Base-by-base conservation (phyloP, 768 basidiomycete species). In the Sarcodon aspratus region DNA sequence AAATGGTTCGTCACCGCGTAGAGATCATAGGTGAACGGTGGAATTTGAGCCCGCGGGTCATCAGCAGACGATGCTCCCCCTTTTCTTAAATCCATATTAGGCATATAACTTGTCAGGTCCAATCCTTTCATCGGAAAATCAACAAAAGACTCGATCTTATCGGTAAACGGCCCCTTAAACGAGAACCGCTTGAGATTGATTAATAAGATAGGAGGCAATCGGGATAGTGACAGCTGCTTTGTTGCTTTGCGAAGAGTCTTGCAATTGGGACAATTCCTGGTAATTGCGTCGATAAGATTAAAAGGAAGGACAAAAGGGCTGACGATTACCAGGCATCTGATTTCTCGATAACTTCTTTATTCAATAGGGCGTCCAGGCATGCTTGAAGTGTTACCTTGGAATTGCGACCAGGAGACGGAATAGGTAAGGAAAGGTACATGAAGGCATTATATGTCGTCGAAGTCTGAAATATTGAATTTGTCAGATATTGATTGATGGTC, bases 381-480 rank as follows among this genome's bases (percentile, higher is more conserved):
- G 80, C 76, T 50, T 83, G 74, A 40, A 99, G 69, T 1, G 82
- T 73, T 21, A 89, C 79, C 56, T 77, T 82, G 18, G 63, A 62
- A 4, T 74, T 69, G 18, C 72, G 71, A 49, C 75, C 75, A 27
- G 72, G 69, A 15, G 76, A 68, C 1, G 94, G 93, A 45, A 99
- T 82, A 1, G 95, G 94, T 44, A 99, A 62, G 46, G 91, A 85
- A 47, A 99, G 74, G 53, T 93, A 94, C 72, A 96, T 98, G 66
- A 98, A 98, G 7, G 87, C 76, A 61, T 97, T 96, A 58, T 94
- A 98, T 5, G 94, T 97, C 27, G 93, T 98, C 31, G 94, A 96
- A 5, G 94, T 97, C 93, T 97, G 56, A 33, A 46, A 44, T 37
- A 36, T 35, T 40, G 43, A 36, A 33, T 11, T 33, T 31, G 48